phyloP scores from a whole-genome alignment of 148 eudicot genomes.

The Cornus florida region DNA sequence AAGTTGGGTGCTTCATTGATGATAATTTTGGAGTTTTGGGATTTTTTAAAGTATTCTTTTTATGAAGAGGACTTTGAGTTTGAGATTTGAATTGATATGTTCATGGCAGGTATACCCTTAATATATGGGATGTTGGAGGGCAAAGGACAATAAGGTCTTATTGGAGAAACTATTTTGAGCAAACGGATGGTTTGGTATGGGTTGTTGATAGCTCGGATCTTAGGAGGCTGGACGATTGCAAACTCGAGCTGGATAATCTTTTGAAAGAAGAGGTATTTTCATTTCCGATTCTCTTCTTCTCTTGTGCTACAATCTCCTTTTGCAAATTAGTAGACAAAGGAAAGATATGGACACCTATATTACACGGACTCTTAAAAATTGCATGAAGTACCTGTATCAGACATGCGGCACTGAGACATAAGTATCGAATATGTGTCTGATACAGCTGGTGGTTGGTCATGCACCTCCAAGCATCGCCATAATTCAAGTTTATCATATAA shows the following conservation, averaged over 20 bases:
- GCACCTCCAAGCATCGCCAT: no score
- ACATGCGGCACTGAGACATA: no score
- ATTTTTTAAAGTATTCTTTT: not conserved
- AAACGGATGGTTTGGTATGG: conserved; percentile 98
- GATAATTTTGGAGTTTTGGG: not conserved
- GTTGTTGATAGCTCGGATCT: conserved; percentile 98
- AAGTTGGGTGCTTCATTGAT: not conserved
- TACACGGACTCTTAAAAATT: no score
- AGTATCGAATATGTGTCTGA: no score
- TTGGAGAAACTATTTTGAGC: conserved; percentile 99
- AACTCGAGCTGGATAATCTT: conserved; percentile 75
- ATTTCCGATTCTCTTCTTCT: not conserved
- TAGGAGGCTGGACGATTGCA: conserved; percentile 87
- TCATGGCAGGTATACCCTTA: conserved; percentile 68
- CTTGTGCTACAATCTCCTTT: not conserved
- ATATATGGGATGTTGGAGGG: conserved; percentile 99
- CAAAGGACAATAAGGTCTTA: conserved; percentile 94
- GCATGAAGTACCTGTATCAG: no score
- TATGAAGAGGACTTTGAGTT: not conserved
- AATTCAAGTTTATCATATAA: no score
- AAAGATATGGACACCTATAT: not conserved
- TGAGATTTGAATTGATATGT: not conserved
- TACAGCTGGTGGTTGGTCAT: no score
- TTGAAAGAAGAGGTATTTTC: conserved; percentile 87
- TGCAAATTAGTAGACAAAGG: not conserved